Conservation (phyloP, 768 basidiomycete species). For the Kwoniella shandongensis region DNA sequence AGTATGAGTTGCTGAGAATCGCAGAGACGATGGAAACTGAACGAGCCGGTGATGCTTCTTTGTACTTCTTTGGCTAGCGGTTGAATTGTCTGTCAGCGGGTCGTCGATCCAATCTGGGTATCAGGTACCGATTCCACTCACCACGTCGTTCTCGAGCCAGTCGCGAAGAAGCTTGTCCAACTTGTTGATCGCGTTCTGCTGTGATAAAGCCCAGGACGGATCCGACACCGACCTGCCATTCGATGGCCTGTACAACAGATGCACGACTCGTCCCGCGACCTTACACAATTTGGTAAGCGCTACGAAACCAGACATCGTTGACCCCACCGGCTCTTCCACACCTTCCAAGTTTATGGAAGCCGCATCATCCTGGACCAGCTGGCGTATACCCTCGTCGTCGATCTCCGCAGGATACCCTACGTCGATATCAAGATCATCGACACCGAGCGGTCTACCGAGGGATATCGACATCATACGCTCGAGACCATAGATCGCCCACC, state of each 20-base stretch:
- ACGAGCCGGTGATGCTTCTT: slow-evolving; percentile 35
- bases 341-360: slow-evolving; percentile 47
- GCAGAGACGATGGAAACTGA: slow-evolving; percentile 43
- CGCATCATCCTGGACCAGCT: slow-evolving; percentile 57
- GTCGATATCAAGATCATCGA: slow-evolving; percentile 88
- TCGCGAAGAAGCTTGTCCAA: slow-evolving; percentile 73
- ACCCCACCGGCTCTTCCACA: slow-evolving; percentile 48
- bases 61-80: slow-evolving; percentile 40
- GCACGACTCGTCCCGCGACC: slow-evolving; percentile 66
- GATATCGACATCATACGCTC: slow-evolving; percentile 81
- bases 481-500: slow-evolving; percentile 90
- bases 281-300: slow-evolving; percentile 76
- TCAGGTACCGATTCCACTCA: slow-evolving; percentile 19
- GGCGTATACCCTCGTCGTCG: slow-evolving; percentile 77
- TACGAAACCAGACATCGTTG: slow-evolving; percentile 78
- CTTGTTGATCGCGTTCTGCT: slow-evolving; percentile 75
- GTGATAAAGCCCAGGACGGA: slow-evolving; percentile 68
- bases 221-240: slow-evolving; percentile 62
- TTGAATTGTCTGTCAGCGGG: not conserved
- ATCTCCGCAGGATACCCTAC: slow-evolving; percentile 78
- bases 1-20: slow-evolving; percentile 43
- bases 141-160: slow-evolving; percentile 70
- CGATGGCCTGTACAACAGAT: slow-evolving; percentile 40
- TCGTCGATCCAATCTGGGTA: not conserved
- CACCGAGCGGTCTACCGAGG: slow-evolving; percentile 80